Evolutionary conservation across 1,284 basidiomycete genomes (phyloP).

Genomic region (Xerocomus amazonicus): DNA sequence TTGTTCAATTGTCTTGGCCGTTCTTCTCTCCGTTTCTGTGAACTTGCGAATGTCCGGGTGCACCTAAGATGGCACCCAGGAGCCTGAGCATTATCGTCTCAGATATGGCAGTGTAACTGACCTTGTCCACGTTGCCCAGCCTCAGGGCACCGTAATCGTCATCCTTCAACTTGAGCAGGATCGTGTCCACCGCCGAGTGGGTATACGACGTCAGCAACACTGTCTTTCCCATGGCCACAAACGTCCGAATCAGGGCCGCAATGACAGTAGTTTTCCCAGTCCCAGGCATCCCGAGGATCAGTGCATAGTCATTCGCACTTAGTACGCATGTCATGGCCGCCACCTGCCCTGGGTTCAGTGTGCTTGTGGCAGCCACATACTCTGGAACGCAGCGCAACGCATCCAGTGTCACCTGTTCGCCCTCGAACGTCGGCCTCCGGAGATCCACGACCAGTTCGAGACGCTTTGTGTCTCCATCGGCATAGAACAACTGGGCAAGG

Average conservation of each 20-base stretch:
- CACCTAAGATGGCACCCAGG: constrained; percentile 44
- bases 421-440: constrained; percentile 59
- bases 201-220: constrained; percentile 92
- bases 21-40: constrained; percentile 56
- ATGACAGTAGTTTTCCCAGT: constrained; percentile 98
- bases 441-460: constrained; percentile 83
- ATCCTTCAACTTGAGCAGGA: constrained; percentile 76
- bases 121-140: constrained; percentile 90
- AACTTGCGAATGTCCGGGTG: constrained; percentile 75
- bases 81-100: constrained; percentile 2
- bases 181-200: constrained; percentile 96
- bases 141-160: constrained; percentile 75
- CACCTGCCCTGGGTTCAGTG: constrained; percentile 76
- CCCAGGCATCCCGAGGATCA: constrained; percentile 96
- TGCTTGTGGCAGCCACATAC: constrained; percentile 21
- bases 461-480: constrained; percentile 60
- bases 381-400: constrained; percentile 21
- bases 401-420: constrained; percentile 29
- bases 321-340: constrained; percentile 74
- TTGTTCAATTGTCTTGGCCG: constrained; percentile 66
- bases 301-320: constrained; percentile 82
- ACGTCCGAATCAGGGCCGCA: constrained; percentile 77
- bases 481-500: constrained; percentile 86
- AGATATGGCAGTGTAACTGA: constrained; percentile 29
- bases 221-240: constrained; percentile 81